These are phyloP conservation scores for Sporopachydermia lactativora DNA, from an alignment of 805 yeast species.

Conservation along the genomic window DNA sequence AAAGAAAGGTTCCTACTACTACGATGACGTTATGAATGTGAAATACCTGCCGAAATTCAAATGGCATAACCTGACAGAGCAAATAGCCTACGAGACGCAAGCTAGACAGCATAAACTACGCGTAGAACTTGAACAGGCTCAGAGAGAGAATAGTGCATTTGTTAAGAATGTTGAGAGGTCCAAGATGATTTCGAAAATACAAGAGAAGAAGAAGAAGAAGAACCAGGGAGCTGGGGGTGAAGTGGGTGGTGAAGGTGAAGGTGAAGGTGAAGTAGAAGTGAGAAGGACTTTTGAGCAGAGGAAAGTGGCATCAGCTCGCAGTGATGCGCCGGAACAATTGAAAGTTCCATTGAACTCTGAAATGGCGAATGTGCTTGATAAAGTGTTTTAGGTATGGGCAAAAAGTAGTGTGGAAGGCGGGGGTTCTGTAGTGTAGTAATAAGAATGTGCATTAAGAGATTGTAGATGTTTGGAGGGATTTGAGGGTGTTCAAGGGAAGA, in stretches of 20 bases:
- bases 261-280: slow-evolving; percentile 18
- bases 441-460: no score
- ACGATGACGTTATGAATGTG: slow-evolving; percentile 87
- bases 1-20: slow-evolving; percentile 76
- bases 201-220: slow-evolving; percentile 30
- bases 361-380: slow-evolving; percentile 35
- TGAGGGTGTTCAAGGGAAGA: no score
- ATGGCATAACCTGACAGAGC: slow-evolving; percentile 90
- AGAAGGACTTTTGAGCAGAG: slow-evolving; percentile 62
- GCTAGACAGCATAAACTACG: slow-evolving; percentile 76
- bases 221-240: slow-evolving; percentile 18
- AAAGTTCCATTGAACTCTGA: slow-evolving; percentile 29
- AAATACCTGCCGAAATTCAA: slow-evolving; percentile 86
- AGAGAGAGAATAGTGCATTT: slow-evolving; percentile 71
- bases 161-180: slow-evolving; percentile 75
- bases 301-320: slow-evolving; percentile 49
- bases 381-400: slow-evolving; percentile 35
- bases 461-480: no score
- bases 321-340: slow-evolving; percentile 37
- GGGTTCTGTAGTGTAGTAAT: no score
- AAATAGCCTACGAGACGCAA: slow-evolving; percentile 82
- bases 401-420: no score
- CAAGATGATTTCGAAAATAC: slow-evolving; percentile 62
- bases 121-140: slow-evolving; percentile 81
- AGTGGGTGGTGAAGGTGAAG: slow-evolving; percentile 10